Evolutionary conservation across 2,329 filamentous ascomycete species (phyloP), one percentile per base, ranked within the genome.

Genomic region (Daldinia sp.): DNA sequence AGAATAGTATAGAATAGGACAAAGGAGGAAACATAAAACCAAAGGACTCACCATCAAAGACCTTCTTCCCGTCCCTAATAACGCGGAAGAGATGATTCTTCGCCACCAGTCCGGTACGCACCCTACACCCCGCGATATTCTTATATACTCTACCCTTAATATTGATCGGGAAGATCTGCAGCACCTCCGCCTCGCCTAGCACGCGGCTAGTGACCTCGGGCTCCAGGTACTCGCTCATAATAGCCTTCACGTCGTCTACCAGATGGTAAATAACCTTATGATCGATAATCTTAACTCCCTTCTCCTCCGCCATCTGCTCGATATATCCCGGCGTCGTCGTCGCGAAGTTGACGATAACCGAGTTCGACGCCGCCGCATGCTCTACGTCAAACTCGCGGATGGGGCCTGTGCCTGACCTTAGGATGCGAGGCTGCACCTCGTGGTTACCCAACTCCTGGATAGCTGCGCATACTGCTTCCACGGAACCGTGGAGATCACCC

Each of bases 401-500:
- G 26, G 90, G 85, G 1, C 96, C 97, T 1, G 96, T 92, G 1
- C 87, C 89, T 3, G 92, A 91, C 23, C 92, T 89, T 39, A 99
- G 87, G 65, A 99, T 85, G 63, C 89, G 88, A 13, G 94, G 88
- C 35, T 85, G 88, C 42, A 98, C 90, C 78, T 98, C 93, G 74
- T 93, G 90, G 81, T 92, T 97, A 70, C 94, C 94, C 70, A 98
- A 85, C 66, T 91, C 89, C 68, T 89, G 83, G 65, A 99, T 86
- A 7, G 91, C 90, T 55, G 93, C 91, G 67, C 90, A 85, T 2
- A 98, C 92, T 2, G 96, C 96, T 82, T 99, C 96, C 0, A 94
- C 94, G 0, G 95, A 98, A 41, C 96, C 96, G 68, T 92, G 92
- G 18, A 98, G 96, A 75, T 99, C 96, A 60, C 91, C 94, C 80